Evolutionary conservation across 2,329 filamentous ascomycete genomes (phyloP).

Genomic region (Phialocephala subalpina): DNA sequence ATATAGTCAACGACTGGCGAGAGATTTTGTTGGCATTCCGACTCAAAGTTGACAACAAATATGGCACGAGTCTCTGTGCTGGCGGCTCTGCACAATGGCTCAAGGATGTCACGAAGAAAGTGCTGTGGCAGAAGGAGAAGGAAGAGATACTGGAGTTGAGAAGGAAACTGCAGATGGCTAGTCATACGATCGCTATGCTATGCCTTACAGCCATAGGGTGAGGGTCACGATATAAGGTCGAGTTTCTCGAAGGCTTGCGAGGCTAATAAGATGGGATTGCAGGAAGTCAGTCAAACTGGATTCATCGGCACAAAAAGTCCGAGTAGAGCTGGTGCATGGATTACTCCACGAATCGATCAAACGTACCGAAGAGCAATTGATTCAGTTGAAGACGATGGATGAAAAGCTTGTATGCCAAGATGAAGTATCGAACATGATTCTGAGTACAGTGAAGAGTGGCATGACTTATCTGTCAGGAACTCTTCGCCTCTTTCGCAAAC

Average conservation of each 20-base stretch:
- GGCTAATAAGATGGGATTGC: too few species aligned
- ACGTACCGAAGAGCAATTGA: conserved; percentile 11
- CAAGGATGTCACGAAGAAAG: conserved; percentile 20
- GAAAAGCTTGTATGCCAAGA: conserved; percentile 17
- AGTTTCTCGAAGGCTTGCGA: too few species aligned
- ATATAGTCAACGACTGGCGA: conserved; percentile 16
- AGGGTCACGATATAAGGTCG: too few species aligned
- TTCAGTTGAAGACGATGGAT: conserved; percentile 17
- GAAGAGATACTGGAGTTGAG: conserved; percentile 21
- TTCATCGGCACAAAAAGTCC: background rate
- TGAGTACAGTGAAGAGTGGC: conserved; percentile 16
- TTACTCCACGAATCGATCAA: conserved; percentile 14
- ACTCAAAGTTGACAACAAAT: conserved; percentile 19
- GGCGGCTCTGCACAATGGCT: conserved; percentile 18
- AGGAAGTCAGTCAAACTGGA: conserved; percentile 22
- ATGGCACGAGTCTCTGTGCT: conserved; percentile 9
- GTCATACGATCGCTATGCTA: conserved; percentile 16
- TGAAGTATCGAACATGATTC: conserved; percentile 17
- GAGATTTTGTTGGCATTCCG: conserved; percentile 19
- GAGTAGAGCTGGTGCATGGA: conserved; percentile 13
- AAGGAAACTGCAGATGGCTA: conserved; percentile 16
- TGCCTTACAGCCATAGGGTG: conserved; percentile 14
- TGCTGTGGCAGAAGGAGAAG: conserved; percentile 24
- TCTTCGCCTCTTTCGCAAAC: background rate
- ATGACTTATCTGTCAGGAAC: background rate